phyloP scores from a whole-genome alignment of 306 rosid species.

The Vicia sativa region DNA sequence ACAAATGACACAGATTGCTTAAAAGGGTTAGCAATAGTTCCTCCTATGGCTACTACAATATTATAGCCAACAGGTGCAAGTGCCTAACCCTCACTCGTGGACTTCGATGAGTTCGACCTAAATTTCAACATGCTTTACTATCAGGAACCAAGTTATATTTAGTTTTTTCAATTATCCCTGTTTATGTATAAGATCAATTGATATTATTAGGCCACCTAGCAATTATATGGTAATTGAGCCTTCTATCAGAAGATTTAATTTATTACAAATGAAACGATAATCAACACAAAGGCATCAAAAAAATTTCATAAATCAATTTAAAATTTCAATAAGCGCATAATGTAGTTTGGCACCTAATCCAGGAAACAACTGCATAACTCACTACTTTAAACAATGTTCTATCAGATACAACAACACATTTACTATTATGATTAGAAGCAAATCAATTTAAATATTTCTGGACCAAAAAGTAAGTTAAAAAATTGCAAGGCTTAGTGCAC shows the following conservation, averaged over 20 bases:
- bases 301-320: neutral
- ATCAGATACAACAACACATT: conserved; percentile 25
- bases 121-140: conserved; percentile 3
- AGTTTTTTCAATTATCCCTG: neutral
- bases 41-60: neutral
- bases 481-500: conserved; percentile 33
- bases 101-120: neutral
- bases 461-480: conserved; percentile 10
- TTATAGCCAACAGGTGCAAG: too few species aligned
- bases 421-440: conserved; percentile 18
- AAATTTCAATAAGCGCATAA: neutral
- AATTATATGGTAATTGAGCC: conserved; percentile 2
- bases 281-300: neutral
- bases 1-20: conserved; percentile 16
- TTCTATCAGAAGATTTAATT: neutral
- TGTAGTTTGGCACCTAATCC: conserved; percentile 16
- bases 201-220: neutral
- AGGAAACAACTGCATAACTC: neutral
- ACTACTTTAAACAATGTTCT: neutral
- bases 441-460: conserved; percentile 6
- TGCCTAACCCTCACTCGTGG: neutral
- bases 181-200: neutral
- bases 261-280: neutral
- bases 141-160: neutral
- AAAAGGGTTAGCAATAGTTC: neutral